A percentile compares a stretch with the other conserved stretches of the same genome.
phyloP scores from a whole-genome alignment of 345 rosid genomes.

The Lepidium sativum region DNA sequence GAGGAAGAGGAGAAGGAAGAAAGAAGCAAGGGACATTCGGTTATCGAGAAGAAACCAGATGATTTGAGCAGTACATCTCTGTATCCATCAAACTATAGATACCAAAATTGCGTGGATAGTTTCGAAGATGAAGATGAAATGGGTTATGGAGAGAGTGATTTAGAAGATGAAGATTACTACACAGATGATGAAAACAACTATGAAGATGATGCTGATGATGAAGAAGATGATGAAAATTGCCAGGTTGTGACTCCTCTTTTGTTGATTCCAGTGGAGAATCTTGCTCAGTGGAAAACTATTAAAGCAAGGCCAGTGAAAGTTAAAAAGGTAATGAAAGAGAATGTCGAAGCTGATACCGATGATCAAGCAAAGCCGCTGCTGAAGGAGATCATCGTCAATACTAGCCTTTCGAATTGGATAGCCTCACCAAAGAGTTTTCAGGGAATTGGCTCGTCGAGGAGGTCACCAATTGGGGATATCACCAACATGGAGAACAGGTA shows the following conservation, averaged over 20 bases:
- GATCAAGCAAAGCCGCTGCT: slow-evolving; percentile 32
- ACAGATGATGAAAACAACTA: slow-evolving; percentile 24
- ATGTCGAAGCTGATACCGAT: slow-evolving; percentile 12
- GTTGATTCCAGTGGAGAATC: slow-evolving; percentile 78
- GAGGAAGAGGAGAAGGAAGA: slow-evolving; percentile 29
- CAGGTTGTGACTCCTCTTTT: slow-evolving; percentile 46
- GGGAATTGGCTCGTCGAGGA: slow-evolving; percentile 12
- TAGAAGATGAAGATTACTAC: slow-evolving; percentile 36
- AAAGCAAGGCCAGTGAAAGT: slow-evolving; percentile 48
- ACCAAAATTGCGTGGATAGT: slow-evolving; percentile 48
- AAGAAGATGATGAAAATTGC: slow-evolving; percentile 11
- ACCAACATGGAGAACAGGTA: slow-evolving; percentile 31
- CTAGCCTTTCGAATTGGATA: slow-evolving; percentile 80
- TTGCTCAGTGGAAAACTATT: slow-evolving; percentile 71
- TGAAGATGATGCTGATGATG: slow-evolving; percentile 28
- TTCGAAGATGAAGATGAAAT: slow-evolving; percentile 57
- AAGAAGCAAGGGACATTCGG: slow-evolving; percentile 6
- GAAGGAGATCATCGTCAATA: slow-evolving; percentile 49
- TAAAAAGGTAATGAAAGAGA: slow-evolving; percentile 50
- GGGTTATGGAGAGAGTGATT: slow-evolving; percentile 46
- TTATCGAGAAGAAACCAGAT: slow-evolving; percentile 11
- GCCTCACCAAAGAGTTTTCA: slow-evolving; percentile 16
- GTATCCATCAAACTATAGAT: slow-evolving; percentile 50
- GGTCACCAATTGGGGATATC: slow-evolving; percentile 32
- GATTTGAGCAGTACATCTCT: slow-evolving; percentile 16